These are phyloP conservation scores for Beta macrorhiza DNA, from an alignment of 179 eudicot genomes.

Conservation along the genomic window DNA sequence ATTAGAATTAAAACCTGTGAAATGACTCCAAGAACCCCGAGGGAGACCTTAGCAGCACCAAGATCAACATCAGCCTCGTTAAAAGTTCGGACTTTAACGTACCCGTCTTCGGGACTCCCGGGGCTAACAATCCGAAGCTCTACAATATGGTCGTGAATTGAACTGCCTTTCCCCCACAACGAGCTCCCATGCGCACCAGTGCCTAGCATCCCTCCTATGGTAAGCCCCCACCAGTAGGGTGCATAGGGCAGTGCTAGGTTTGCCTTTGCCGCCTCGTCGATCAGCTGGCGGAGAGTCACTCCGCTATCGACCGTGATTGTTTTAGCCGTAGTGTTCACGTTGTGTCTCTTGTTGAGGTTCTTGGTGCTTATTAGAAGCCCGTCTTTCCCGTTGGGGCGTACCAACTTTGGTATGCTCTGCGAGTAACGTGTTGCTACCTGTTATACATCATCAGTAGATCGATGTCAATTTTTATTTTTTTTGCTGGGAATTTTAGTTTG, in stretches of 20 bases:
- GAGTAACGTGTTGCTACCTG: slow-evolving; percentile 57
- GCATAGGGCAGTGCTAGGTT: slow-evolving; percentile 59
- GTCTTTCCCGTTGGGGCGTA: slow-evolving; percentile 53
- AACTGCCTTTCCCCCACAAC: slow-evolving; percentile 64
- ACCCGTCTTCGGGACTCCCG: slow-evolving; percentile 39
- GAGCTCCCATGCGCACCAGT: slow-evolving; percentile 90
- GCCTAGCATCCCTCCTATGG: slow-evolving; percentile 65
- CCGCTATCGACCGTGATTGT: slow-evolving; percentile 62
- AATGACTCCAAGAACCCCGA: slow-evolving; percentile 85
- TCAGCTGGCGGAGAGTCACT: slow-evolving; percentile 42
- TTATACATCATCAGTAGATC: background rate
- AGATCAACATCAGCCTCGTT: slow-evolving; percentile 36
- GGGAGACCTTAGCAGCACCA: slow-evolving; percentile 66
- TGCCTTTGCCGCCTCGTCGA: slow-evolving; percentile 50
- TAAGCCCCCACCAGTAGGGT: slow-evolving; percentile 83
- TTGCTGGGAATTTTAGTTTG: too few relatives aligned
- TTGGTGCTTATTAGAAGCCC: slow-evolving; percentile 69
- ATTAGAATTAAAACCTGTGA: slow-evolving; percentile 45
- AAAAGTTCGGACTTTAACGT: slow-evolving; percentile 40
- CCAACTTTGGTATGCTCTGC: slow-evolving; percentile 68
- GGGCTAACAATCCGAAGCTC: slow-evolving; percentile 54
- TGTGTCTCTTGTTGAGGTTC: slow-evolving; percentile 37
- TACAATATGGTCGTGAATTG: slow-evolving; percentile 64
- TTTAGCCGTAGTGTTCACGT: slow-evolving; percentile 28
- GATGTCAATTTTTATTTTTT: too few relatives aligned